phyloP scores from a whole-genome alignment of 768 basidiomycete species.

The Phaffia australis region DNA sequence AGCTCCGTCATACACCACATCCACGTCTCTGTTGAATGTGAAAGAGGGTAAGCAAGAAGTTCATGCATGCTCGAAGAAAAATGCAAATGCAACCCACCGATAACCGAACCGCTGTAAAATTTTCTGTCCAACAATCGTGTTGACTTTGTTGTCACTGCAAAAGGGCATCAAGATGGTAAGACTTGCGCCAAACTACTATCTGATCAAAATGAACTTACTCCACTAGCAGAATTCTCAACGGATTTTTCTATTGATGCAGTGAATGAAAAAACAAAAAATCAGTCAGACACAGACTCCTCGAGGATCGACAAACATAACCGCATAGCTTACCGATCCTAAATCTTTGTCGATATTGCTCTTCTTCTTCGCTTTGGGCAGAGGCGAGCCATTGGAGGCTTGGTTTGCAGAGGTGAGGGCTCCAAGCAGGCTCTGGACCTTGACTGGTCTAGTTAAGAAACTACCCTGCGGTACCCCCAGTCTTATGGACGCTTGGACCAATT shows the following conservation, averaged over 20 bases:
- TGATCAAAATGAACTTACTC: too few relatives aligned
- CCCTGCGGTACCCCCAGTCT: background rate
- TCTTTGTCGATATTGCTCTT: conserved; percentile 15
- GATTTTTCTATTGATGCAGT: too few relatives aligned
- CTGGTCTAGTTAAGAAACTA: background rate
- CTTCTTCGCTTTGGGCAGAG: conserved; percentile 1
- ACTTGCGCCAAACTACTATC: background rate
- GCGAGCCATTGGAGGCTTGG: background rate
- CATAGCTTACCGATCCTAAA: background rate
- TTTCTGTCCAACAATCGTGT: conserved; percentile 18
- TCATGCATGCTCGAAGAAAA: conserved; percentile 4
- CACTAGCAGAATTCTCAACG: too few relatives aligned
- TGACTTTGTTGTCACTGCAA: conserved; percentile 12
- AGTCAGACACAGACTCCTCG: background rate
- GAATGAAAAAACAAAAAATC: background rate
- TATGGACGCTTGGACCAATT: background rate
- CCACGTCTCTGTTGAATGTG: background rate
- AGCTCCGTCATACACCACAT: conserved; percentile 7
- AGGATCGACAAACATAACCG: background rate
- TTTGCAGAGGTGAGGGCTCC: background rate
- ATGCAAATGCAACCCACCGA: background rate
- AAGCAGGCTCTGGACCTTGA: conserved; percentile 7
- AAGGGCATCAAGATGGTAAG: background rate
- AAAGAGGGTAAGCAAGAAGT: conserved; percentile 9
- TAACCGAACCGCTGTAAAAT: conserved; percentile 10